Percentiles rank a stretch among this genome's conserved stretches.
These are phyloP conservation scores for Fraxinus pennsylvanica DNA, from an alignment of 257 asterid genomes.

Conservation along the genomic window DNA sequence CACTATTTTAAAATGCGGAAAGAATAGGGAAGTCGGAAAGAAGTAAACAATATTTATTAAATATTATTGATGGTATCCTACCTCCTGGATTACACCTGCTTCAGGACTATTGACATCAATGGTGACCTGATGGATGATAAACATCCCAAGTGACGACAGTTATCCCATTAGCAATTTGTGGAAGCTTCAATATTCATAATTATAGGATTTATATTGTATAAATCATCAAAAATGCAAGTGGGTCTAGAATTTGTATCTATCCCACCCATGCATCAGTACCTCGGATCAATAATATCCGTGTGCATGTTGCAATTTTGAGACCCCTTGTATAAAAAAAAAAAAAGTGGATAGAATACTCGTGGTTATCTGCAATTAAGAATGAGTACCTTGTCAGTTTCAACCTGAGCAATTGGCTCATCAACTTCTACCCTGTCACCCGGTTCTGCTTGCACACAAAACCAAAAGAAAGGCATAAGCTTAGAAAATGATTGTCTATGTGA, in stretches of 20 bases:
- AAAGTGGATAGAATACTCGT: background rate
- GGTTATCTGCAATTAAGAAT: background rate
- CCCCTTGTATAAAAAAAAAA: background rate
- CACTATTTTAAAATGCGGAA: slow-evolving; percentile 19
- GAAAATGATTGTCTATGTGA: slow-evolving; percentile 13
- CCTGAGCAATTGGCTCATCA: slow-evolving; percentile 95
- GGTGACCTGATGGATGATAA: slow-evolving; percentile 64
- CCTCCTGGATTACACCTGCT: slow-evolving; percentile 96
- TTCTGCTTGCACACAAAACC: slow-evolving; percentile 46
- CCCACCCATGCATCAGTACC: slow-evolving; percentile 11
- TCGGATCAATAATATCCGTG: background rate
- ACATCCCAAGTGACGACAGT: slow-evolving; percentile 24
- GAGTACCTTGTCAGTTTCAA: slow-evolving; percentile 97
- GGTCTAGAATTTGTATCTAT: background rate
- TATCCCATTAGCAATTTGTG: background rate
- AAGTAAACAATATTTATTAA: slow-evolving; percentile 6
- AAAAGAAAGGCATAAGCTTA: slow-evolving; percentile 8
- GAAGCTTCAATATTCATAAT: background rate
- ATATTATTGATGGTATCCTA: slow-evolving; percentile 25
- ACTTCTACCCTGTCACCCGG: slow-evolving; percentile 90
- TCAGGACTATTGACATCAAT: slow-evolving; percentile 97
- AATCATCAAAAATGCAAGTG: background rate
- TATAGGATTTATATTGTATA: background rate
- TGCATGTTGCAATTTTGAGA: slow-evolving; percentile 4
- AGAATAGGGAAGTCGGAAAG: background rate